Percentiles rank a stretch among this genome's conserved stretches.
Conservation (phyloP, 2,329 filamentous ascomycete genomes). For the Colletotrichum trifolii region DNA sequence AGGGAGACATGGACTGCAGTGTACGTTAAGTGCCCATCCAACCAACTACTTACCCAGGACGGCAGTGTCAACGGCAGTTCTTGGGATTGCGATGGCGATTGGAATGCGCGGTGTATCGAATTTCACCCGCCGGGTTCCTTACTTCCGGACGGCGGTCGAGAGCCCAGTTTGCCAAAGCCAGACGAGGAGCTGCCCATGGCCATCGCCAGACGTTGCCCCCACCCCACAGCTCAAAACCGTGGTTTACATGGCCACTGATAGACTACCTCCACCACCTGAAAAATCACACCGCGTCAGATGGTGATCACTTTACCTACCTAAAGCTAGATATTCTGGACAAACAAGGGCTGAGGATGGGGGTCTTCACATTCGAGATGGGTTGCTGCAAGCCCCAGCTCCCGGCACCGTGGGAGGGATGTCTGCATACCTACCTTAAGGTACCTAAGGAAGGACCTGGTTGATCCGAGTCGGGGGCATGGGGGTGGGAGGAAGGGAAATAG, state of each 20-base stretch:
- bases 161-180: neutral
- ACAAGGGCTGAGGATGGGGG: constrained; percentile 1
- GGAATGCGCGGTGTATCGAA: neutral
- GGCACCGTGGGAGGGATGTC: constrained; percentile 16
- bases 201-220: neutral
- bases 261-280: neutral
- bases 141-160: constrained; percentile 1
- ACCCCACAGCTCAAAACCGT: neutral
- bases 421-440: constrained; percentile 1
- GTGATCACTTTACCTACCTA: too few species aligned
- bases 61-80: neutral
- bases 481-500: neutral
- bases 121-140: neutral
- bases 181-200: neutral
- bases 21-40: constrained; percentile 13
- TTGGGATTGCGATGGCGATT: neutral
- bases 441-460: constrained; percentile 11
- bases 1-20: constrained; percentile 30
- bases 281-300: too few species aligned
- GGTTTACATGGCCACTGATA: neutral
- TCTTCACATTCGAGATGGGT: neutral
- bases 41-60: neutral
- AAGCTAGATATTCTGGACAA: neutral
- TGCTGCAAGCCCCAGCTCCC: constrained; percentile 21
- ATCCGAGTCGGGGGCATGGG: constrained; percentile 11